These are phyloP conservation scores for Purpureocillium lavendulum DNA, from an alignment of 2,329 filamentous ascomycete genomes.

Conservation along the genomic window DNA sequence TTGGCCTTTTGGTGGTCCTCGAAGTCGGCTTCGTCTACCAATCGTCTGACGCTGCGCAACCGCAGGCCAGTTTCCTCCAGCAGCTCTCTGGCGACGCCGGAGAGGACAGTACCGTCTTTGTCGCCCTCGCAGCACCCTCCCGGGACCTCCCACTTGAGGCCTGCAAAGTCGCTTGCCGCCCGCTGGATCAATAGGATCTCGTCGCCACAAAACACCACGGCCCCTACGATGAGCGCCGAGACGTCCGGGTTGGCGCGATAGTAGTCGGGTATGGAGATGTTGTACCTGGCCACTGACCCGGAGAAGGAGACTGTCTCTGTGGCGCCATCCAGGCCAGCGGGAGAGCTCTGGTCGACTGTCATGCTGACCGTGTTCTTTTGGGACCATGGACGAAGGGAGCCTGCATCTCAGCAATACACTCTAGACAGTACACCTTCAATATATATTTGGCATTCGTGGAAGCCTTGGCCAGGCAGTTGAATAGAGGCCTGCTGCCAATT, in stretches of 20 bases:
- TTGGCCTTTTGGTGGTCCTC: neutral
- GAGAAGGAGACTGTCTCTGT: neutral
- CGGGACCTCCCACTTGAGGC: constrained; percentile 5
- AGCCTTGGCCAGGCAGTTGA: neutral
- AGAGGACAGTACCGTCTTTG: constrained; percentile 1
- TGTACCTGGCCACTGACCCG: neutral
- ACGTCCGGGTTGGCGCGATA: neutral
- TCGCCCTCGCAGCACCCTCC: constrained; percentile 4
- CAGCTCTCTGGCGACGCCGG: constrained; percentile 3
- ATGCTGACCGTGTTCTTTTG: too few species aligned
- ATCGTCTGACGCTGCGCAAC: constrained; percentile 1
- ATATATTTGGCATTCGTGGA: neutral
- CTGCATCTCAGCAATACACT: too few species aligned
- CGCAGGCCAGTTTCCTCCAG: constrained; percentile 5
- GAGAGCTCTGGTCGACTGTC: too few species aligned
- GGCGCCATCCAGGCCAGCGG: too few species aligned
- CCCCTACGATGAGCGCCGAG: constrained; percentile 2
- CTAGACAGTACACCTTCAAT: too few species aligned
- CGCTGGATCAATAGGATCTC: constrained; percentile 5
- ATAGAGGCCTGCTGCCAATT: neutral
- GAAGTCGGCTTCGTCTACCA: constrained; percentile 3
- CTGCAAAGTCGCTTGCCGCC: constrained; percentile 2
- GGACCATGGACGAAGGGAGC: too few species aligned
- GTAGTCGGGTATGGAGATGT: constrained; percentile 2
- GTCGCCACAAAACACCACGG: constrained; percentile 2